Conservation (phyloP, 1,139 yeast genomes). For the Yamadazyma atmosphaerica region DNA sequence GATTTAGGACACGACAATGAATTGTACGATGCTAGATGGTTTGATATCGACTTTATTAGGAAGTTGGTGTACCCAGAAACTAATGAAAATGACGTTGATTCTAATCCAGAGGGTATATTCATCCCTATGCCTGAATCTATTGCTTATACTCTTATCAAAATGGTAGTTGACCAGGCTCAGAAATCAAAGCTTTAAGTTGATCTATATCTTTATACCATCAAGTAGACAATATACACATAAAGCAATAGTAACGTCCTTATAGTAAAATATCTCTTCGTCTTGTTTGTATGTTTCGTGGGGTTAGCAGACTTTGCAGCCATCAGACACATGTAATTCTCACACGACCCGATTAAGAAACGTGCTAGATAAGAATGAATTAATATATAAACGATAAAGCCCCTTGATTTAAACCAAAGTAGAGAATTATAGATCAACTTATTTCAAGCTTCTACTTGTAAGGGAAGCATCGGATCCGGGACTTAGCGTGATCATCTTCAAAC, state of each 20-base stretch:
- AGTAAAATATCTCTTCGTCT: no score
- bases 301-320: no score
- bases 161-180: slow-evolving; percentile 43
- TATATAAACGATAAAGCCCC: no score
- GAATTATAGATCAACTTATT: no score
- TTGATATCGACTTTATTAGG: slow-evolving; percentile 54
- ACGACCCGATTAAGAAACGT: no score
- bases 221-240: background rate
- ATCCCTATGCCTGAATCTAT: slow-evolving; percentile 46
- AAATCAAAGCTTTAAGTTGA: slow-evolving; percentile 13
- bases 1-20: slow-evolving; percentile 83
- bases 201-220: background rate
- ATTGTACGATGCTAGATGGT: slow-evolving; percentile 83
- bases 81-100: slow-evolving; percentile 19
- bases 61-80: slow-evolving; percentile 41
- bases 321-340: no score
- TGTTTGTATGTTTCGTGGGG: no score
- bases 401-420: no score
- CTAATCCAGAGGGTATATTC: slow-evolving; percentile 40
- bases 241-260: no score
- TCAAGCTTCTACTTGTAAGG: no score
- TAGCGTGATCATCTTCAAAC: background rate
- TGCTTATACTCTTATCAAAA: slow-evolving; percentile 42
- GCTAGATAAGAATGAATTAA: no score
- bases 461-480: no score